phyloP scores from a whole-genome alignment of 495 filamentous ascomycete species.

The Podospora pseudoanserina region DNA sequence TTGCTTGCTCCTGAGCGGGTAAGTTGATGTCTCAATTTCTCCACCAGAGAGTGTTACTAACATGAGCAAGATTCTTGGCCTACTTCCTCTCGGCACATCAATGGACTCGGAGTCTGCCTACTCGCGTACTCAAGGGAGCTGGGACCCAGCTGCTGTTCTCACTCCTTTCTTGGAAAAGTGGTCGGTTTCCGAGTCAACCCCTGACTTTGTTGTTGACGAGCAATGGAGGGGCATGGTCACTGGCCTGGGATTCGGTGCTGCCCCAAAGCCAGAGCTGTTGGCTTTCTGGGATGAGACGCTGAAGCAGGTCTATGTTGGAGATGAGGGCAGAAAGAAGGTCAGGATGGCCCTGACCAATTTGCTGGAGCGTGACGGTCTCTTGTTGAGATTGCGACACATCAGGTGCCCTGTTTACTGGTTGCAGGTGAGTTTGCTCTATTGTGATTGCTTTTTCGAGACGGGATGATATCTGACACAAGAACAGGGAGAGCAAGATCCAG shows the following conservation, averaged over 20 bases:
- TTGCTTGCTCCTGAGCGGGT: constrained; percentile 55
- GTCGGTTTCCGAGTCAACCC: constrained; percentile 40
- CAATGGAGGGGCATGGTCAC: constrained; percentile 54
- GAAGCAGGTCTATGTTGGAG: constrained; percentile 54
- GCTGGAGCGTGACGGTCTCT: constrained; percentile 56
- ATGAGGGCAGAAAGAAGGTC: constrained; percentile 53
- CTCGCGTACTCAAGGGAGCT: constrained; percentile 51
- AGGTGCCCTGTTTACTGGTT: constrained; percentile 61
- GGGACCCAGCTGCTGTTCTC: constrained; percentile 49
- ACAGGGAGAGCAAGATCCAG: constrained; percentile 54
- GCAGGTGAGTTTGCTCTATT: constrained; percentile 43
- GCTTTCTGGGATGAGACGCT: constrained; percentile 53
- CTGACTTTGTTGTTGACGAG: constrained; percentile 54
- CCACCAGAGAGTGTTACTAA: neutral
- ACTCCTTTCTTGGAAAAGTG: constrained; percentile 45
- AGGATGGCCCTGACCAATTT: constrained; percentile 57
- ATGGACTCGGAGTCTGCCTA: constrained; percentile 58
- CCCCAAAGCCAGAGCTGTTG: constrained; percentile 36
- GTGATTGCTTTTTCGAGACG: neutral
- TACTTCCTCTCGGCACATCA: constrained; percentile 60
- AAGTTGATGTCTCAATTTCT: constrained; percentile 19
- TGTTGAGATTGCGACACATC: constrained; percentile 51
- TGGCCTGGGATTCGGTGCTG: constrained; percentile 53
- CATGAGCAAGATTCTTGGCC: constrained; percentile 45
- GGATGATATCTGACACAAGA: neutral